Evolutionary conservation across 495 filamentous ascomycete genomes (phyloP).

Genomic region (Hypomontagnella submonticulosa): DNA sequence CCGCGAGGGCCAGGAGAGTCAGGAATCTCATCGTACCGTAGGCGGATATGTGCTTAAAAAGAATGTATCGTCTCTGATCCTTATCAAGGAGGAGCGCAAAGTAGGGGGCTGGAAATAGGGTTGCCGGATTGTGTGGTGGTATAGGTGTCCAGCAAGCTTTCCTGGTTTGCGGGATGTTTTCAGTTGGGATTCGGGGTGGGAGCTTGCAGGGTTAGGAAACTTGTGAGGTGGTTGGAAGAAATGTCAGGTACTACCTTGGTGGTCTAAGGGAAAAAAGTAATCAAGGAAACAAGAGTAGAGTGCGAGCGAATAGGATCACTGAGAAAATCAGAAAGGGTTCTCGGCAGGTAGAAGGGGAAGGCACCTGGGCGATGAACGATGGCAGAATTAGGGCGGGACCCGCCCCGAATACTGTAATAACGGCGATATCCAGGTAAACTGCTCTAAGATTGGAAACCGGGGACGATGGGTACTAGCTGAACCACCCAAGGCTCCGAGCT

Average conservation of each 20-base stretch:
- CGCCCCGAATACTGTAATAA: too few species aligned
- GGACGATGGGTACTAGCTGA: too few species aligned
- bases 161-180: too few species aligned
- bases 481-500: background rate
- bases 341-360: background rate
- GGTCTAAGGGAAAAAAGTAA: too few species aligned
- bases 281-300: background rate
- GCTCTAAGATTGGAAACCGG: too few species aligned
- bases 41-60: background rate
- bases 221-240: too few species aligned
- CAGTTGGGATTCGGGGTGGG: too few species aligned
- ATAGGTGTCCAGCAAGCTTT: background rate
- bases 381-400: background rate
- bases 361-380: background rate
- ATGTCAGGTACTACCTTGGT: too few species aligned
- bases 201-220: too few species aligned
- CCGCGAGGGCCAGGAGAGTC: constrained; percentile 23
- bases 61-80: background rate
- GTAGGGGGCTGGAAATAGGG: background rate
- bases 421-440: background rate
- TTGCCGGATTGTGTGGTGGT: background rate
- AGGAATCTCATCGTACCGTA: constrained; percentile 29
- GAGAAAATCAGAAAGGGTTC: background rate
- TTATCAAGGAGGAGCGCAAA: background rate
- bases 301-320: background rate